Conservation (phyloP, 176 grass and related monocot genomes). For the Oryza meyeriana region DNA sequence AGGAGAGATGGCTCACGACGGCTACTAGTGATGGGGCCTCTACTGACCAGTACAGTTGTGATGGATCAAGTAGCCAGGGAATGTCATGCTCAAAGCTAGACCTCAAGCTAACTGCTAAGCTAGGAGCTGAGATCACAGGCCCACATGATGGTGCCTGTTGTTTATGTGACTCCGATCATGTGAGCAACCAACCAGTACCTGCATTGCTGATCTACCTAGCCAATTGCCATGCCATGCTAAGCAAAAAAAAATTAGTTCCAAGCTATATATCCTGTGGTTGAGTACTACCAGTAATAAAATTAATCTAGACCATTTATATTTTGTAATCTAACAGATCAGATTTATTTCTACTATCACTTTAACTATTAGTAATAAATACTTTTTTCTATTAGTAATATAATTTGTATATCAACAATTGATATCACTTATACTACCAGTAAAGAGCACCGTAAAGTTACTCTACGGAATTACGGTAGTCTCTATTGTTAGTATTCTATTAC, state of each 20-base stretch:
- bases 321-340: no score
- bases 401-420: no score
- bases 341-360: no score
- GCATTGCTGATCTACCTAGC: background rate
- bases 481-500: no score
- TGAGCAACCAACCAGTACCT: background rate
- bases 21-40: background rate
- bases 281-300: no score
- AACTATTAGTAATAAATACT: no score
- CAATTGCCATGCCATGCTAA: background rate
- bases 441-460: no score
- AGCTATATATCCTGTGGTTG: background rate
- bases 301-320: no score
- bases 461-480: no score
- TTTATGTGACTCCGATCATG: background rate
- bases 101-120: background rate
- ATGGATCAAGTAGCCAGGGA: background rate
- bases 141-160: background rate
- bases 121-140: background rate
- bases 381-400: no score
- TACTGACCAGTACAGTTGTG: background rate
- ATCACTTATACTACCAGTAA: no score
- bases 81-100: constrained; percentile 20
- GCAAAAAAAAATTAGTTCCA: background rate
- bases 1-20: background rate